Evolutionary conservation across 495 filamentous ascomycete genomes (phyloP).

Genomic region (Daldinia loculata): DNA sequence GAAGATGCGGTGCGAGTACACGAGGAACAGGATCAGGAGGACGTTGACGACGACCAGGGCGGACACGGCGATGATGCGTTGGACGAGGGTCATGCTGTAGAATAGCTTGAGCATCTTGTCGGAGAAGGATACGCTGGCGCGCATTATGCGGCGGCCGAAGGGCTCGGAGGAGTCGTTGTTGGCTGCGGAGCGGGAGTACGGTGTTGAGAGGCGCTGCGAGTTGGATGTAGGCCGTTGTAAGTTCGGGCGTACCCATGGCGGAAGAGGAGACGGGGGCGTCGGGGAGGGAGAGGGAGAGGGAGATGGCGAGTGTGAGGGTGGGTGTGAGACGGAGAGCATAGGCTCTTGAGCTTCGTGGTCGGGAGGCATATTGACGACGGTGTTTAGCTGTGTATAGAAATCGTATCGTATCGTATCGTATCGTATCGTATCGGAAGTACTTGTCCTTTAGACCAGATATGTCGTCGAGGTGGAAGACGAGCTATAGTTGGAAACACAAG

Average conservation of each 20-base stretch:
- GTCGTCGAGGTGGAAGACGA: conserved; percentile 1
- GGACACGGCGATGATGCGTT: conserved; percentile 66
- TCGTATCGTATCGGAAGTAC: conserved; percentile 13
- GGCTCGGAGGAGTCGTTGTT: conserved; percentile 22
- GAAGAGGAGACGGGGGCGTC: conserved; percentile 20
- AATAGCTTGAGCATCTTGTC: conserved; percentile 45
- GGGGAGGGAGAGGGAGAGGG: conserved; percentile 24
- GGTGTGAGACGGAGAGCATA: conserved; percentile 33
- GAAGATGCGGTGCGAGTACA: conserved; percentile 83
- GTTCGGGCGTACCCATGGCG: conserved; percentile 35
- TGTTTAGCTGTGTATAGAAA: background rate
- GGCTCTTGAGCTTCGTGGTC: conserved; percentile 43
- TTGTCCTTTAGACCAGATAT: background rate
- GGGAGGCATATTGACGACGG: conserved; percentile 38
- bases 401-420: conserved; percentile 15
- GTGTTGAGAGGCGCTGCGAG: conserved; percentile 25
- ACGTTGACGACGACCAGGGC: conserved; percentile 59
- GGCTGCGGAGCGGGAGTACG: conserved; percentile 40
- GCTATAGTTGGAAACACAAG: conserved; percentile 2
- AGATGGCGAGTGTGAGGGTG: conserved; percentile 21
- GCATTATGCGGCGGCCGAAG: conserved; percentile 36
- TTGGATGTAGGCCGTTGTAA: conserved; percentile 25
- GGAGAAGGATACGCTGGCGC: conserved; percentile 19
- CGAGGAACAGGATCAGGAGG: conserved; percentile 70
- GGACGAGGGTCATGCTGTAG: conserved; percentile 62